phyloP scores from a whole-genome alignment of 805 yeast genomes.

The Ogataea nitratoaversa region DNA sequence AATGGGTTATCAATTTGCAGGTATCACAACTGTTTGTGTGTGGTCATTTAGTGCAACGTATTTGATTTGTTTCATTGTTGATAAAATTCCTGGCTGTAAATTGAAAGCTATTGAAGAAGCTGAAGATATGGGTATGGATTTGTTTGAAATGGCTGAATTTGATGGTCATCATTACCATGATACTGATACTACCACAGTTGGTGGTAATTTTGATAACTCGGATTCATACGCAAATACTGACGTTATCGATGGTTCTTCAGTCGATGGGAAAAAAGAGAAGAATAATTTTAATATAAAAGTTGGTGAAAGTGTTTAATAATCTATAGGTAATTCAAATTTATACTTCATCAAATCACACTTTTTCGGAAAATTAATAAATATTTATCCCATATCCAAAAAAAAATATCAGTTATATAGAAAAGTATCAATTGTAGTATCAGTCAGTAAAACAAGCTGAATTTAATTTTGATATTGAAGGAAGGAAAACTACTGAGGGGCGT shows the following conservation, averaged over 20 bases:
- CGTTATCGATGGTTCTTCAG: constrained; percentile 13
- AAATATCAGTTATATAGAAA: too few relatives aligned
- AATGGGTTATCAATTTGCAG: constrained; percentile 44
- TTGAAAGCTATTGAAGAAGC: constrained; percentile 42
- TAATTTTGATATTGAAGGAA: too few relatives aligned
- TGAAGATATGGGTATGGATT: constrained; percentile 50
- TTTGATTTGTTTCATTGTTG: constrained; percentile 41
- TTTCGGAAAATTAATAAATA: too few relatives aligned
- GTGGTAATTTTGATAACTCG: constrained; percentile 8
- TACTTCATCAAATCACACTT: too few relatives aligned
- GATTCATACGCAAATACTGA: constrained; percentile 6
- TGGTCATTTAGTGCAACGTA: constrained; percentile 45
- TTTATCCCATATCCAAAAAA: too few relatives aligned
- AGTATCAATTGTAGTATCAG: too few relatives aligned
- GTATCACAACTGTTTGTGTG: constrained; percentile 36
- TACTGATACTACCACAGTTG: constrained; percentile 11
- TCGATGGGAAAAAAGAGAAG: constrained; percentile 17
- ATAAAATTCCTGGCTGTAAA: constrained; percentile 47
- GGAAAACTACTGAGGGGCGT: too few relatives aligned
- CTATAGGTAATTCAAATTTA: too few relatives aligned
- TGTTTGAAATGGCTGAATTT: constrained; percentile 45
- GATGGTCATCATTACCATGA: constrained; percentile 29
- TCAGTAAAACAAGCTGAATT: too few relatives aligned
- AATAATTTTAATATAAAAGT: constrained; percentile 8
- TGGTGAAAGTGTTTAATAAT: constrained; percentile 17